Evolutionary conservation across 202 grass and related monocot species (phyloP), one percentile per base, ranked within the genome.

Genomic region (Zizania palustris): DNA sequence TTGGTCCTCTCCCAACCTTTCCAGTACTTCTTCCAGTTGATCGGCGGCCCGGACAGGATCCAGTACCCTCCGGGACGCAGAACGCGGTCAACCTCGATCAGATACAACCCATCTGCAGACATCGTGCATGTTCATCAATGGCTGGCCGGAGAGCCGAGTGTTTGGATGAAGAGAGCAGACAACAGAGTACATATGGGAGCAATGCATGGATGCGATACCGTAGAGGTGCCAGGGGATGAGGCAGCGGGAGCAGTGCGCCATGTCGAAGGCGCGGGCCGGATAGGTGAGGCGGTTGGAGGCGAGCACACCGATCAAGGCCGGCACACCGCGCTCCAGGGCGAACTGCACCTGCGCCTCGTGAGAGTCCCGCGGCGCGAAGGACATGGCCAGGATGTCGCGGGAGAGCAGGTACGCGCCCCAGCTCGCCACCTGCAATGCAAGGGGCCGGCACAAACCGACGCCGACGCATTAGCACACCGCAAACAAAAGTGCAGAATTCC

Each of bases 341-440:
- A 97, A 97, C 83, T 97, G 93, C 46, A 97, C 93, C 72, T 97
- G 93, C 60, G 93, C 93, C 86, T 93, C 90, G 67, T 97, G 93
- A 0, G 93, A 89, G 85, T 97, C 93, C 57, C 90, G 82, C 9
- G 93, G 93, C n/a, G 93, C 93, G 66, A 97, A 93, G 54, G 93
- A 97, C 93, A 97, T 93, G 59, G 93, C 83, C 57, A 93, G 73
- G 45, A 97, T 91, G 78, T 88, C 74, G 0, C 90, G 84, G 3
- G 93, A 93, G 5, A 97, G 86, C 42, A 97, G 88, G 74, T 91
- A 91, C 48, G 93, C 93, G 62, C 93, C 93, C 90, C 90, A 97
- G 81, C 93, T 97, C 61, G 93, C 93, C 82, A 97, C 93, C 93
- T 97, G 72, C 81, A 74, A 41, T 97, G 72, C 81, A 74, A 41